Percentiles rank a stretch among this genome's conserved stretches.
Conservation (phyloP, 2,329 filamentous ascomycete species). For the Gremmenia infestans region DNA sequence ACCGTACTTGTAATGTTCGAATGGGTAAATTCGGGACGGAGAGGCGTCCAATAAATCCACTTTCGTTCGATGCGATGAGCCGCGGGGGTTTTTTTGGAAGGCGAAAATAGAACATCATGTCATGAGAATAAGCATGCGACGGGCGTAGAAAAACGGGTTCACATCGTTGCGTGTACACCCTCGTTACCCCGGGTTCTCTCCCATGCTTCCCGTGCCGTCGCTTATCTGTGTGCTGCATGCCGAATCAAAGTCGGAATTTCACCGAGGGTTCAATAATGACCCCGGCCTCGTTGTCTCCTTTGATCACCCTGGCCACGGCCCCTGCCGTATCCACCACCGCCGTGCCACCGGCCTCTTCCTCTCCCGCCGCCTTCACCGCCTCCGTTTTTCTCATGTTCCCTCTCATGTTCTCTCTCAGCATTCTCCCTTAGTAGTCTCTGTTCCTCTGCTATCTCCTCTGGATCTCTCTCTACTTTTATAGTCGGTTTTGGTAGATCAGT, state of each 20-base stretch:
- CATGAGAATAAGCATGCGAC: too few species aligned
- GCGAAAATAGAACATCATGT: too few species aligned
- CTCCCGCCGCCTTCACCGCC: conserved; percentile 22
- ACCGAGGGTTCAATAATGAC: conserved; percentile 16
- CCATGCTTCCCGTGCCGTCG: not conserved
- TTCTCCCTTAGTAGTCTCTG: conserved; percentile 50
- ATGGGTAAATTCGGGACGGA: too few species aligned
- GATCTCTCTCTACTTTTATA: conserved; percentile 60
- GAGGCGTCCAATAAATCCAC: too few species aligned
- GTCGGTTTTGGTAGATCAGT: conserved; percentile 69
- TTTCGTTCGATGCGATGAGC: too few species aligned
- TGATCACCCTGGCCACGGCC: conserved; percentile 20
- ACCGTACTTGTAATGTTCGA: not conserved
- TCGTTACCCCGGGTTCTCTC: not conserved
- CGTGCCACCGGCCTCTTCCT: conserved; percentile 27
- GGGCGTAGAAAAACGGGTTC: not conserved
- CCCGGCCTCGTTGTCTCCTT: conserved; percentile 21
- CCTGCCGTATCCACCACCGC: conserved; percentile 32
- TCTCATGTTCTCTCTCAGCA: conserved; percentile 47
- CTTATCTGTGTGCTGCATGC: not conserved
- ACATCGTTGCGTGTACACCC: not conserved
- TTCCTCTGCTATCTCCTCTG: conserved; percentile 51
- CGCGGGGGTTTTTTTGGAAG: too few species aligned
- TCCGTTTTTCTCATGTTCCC: conserved; percentile 34
- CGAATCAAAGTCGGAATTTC: not conserved